phyloP scores from a whole-genome alignment of 768 basidiomycete species.

The Tephrocybe sp. region DNA sequence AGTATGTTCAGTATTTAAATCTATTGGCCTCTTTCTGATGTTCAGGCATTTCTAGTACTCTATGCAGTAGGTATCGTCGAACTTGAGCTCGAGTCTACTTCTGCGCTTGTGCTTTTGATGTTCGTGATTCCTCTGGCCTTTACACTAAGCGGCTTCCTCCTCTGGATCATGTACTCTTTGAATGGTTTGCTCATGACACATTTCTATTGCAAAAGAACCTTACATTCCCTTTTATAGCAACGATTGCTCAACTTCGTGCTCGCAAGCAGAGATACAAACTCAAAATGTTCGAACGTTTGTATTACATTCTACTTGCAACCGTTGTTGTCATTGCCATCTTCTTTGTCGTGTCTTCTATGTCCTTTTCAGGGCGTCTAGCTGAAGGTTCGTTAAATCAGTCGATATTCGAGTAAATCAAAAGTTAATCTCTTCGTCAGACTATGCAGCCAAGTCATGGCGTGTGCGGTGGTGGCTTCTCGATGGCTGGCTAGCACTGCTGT shows the following conservation, averaged over 20 bases:
- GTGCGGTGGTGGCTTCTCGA: slow-evolving; percentile 96
- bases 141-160: slow-evolving; percentile 90
- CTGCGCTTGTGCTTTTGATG: slow-evolving; percentile 76
- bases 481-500: slow-evolving; percentile 89
- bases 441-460: slow-evolving; percentile 87
- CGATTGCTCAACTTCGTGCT: slow-evolving; percentile 79
- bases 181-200: slow-evolving; percentile 57
- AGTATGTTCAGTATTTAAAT: slow-evolving; percentile 49
- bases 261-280: slow-evolving; percentile 87
- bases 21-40: background rate
- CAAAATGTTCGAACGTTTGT: slow-evolving; percentile 83
- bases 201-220: background rate
- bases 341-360: slow-evolving; percentile 89
- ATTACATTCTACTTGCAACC: slow-evolving; percentile 79
- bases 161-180: slow-evolving; percentile 92
- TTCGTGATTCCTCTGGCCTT: slow-evolving; percentile 95
- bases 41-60: slow-evolving; percentile 49
- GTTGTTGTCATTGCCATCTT: slow-evolving; percentile 83
- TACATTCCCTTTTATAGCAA: slow-evolving; percentile 46
- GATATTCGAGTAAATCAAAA: slow-evolving; percentile 4
- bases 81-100: slow-evolving; percentile 87
- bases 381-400: slow-evolving; percentile 57
- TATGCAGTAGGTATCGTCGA: slow-evolving; percentile 96
- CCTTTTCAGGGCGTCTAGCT: slow-evolving; percentile 86
- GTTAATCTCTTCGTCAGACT: slow-evolving; percentile 49